Evolutionary conservation across 768 basidiomycete species (phyloP).

Genomic region (Lactifluus pinguis): DNA sequence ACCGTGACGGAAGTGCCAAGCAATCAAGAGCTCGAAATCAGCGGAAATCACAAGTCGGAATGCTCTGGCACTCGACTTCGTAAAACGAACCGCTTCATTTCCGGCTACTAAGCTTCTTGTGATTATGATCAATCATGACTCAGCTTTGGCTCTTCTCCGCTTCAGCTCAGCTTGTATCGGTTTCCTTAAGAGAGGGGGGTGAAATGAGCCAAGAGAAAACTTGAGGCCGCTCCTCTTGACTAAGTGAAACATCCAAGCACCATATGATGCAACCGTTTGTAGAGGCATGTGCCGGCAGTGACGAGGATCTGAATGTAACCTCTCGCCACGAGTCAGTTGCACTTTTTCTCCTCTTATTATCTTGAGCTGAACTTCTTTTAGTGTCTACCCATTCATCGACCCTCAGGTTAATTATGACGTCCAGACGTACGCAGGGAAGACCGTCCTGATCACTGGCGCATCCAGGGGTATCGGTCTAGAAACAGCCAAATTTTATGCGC

Average conservation of each 20-base stretch:
- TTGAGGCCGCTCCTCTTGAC: too few relatives aligned
- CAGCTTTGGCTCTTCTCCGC: too few relatives aligned
- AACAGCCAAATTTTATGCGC: conserved; percentile 11
- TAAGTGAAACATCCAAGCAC: neutral
- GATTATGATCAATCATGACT: too few relatives aligned
- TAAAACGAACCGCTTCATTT: too few relatives aligned
- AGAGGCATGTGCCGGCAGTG: neutral
- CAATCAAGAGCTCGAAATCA: too few relatives aligned
- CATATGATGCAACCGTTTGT: neutral
- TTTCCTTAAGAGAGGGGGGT: too few relatives aligned
- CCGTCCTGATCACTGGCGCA: conserved; percentile 21
- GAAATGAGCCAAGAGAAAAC: too few relatives aligned
- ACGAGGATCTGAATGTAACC: conserved; percentile 6
- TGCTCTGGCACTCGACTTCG: too few relatives aligned
- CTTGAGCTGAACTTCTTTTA: neutral
- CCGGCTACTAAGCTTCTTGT: too few relatives aligned
- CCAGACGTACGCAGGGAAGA: conserved; percentile 10
- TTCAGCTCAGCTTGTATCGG: too few relatives aligned
- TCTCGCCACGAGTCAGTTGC: neutral
- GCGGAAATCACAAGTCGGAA: too few relatives aligned
- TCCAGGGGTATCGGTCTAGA: conserved; percentile 20
- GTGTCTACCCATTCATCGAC: conserved; percentile 8
- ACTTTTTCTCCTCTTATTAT: neutral
- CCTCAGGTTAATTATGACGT: neutral
- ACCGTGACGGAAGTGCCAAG: too few relatives aligned